phyloP scores from a whole-genome alignment of 1,284 basidiomycete genomes.

The Pyrrhoderma lamaoense region DNA sequence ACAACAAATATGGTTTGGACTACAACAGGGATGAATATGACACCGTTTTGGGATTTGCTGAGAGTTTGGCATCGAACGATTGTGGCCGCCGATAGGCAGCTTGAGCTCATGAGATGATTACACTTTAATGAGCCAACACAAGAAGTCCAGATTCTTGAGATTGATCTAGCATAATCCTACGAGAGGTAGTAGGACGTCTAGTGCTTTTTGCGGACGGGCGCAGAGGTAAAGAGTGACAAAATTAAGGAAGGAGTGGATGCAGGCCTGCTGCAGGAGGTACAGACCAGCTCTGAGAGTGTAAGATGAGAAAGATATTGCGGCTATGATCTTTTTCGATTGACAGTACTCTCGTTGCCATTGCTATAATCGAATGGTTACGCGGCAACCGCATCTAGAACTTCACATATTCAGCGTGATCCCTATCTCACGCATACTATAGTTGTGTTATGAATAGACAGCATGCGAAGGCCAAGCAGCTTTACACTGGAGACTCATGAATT shows the following conservation, averaged over 20 bases:
- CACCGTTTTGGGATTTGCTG: slow-evolving; percentile 37
- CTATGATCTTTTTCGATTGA: neutral
- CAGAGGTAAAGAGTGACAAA: slow-evolving; percentile 2
- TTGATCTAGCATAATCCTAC: neutral
- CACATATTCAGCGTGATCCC: neutral
- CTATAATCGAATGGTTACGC: slow-evolving; percentile 4
- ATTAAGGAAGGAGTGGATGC: slow-evolving; percentile 8
- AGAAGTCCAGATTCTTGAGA: neutral
- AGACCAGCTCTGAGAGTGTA: slow-evolving; percentile 16
- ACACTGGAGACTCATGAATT: no score
- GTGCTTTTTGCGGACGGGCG: neutral
- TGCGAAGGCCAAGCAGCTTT: no score
- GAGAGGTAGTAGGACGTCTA: neutral
- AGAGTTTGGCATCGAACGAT: slow-evolving; percentile 64
- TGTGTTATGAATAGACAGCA: no score
- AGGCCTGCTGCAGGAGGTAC: slow-evolving; percentile 18
- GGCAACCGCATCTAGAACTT: slow-evolving; percentile 3
- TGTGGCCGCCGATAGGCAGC: slow-evolving; percentile 62
- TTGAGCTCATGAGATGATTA: slow-evolving; percentile 32
- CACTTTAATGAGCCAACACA: slow-evolving; percentile 2
- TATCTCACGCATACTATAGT: neutral
- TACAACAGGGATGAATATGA: slow-evolving; percentile 54
- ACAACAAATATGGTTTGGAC: slow-evolving; percentile 55
- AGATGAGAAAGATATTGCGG: neutral
- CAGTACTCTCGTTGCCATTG: slow-evolving; percentile 4